Base-by-base conservation (phyloP, 1,284 basidiomycete genomes). In the Ustilago nuda region DNA sequence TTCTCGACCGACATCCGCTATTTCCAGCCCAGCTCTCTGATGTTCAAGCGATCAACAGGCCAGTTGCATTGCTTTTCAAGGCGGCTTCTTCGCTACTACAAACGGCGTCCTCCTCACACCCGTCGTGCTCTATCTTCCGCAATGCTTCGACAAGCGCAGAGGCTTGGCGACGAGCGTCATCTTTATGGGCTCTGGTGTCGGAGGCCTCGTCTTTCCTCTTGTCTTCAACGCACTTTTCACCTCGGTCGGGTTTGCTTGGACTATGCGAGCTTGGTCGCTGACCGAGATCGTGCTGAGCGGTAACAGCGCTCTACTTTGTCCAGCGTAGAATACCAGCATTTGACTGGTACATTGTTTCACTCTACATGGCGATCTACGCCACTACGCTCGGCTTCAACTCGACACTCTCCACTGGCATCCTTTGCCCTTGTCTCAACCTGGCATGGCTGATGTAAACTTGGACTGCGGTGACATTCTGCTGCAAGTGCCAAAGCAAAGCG, bases 81-180 rank as follows among this genome's bases (percentile, higher is more conserved):
- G 78, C 41, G 63, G 78, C 41, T 62, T 69, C 15, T 78, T 76
- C 32, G 78, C 78, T 11, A 45, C 72, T 13, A 57, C 61, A 2
- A 59, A 61, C 48, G 79, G 79, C 33, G 53, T 78, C 1, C 50
- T 61, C 7, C 69, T 81, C 23, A 71, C 58, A 3, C 78, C 78
- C 4, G 72, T 81, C 15, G 66, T 80, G n/a, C 59, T 81, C 30
- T 80, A 68, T 43, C 66, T 81, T 4, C 64, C 70, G 1, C 72
- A 81, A 46, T 81, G 78, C 78, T 81, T 79, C 58, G 71, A 79
- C 53, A 64, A 59, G 56, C 56, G 61, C n/a, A 64, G 71, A 35
- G 78, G 79, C 17, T 53, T 71, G 1, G 79, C 78, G 3, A 78
- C 67, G 2, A 76, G 79, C 23, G 51, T 61, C 51, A 76, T 81